Evolutionary conservation across 139 green algal species (phyloP).

Genomic region (Micromonas commoda): DNA sequence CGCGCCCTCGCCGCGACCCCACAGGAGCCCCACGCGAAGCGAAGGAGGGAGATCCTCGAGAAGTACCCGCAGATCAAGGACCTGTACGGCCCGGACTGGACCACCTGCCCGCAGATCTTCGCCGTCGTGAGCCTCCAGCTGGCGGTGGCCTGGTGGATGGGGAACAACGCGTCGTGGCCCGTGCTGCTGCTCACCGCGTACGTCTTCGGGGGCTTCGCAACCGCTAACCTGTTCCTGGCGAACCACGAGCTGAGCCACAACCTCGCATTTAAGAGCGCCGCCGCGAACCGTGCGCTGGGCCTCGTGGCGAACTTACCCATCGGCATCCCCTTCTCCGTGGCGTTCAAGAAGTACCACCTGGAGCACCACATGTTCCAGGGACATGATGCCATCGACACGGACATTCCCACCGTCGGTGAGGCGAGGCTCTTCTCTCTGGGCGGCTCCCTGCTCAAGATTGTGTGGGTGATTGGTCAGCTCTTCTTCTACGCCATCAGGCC

Average conservation of each 20-base stretch:
- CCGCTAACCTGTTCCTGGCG: constrained; percentile 61
- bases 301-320: constrained; percentile 55
- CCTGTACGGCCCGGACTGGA: constrained; percentile 58
- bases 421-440: constrained; percentile 16
- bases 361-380: constrained; percentile 62
- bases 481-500: constrained; percentile 57
- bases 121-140: constrained; percentile 48
- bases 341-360: constrained; percentile 69
- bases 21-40: constrained; percentile 52
- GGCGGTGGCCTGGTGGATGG: constrained; percentile 44
- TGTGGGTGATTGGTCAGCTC: constrained; percentile 46
- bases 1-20: background rate
- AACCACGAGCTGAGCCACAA: constrained; percentile 67
- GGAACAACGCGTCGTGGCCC: constrained; percentile 41
- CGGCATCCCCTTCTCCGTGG: constrained; percentile 52
- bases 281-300: constrained; percentile 49
- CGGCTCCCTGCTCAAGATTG: constrained; percentile 29
- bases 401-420: constrained; percentile 52
- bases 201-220: constrained; percentile 48
- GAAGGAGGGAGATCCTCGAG: constrained; percentile 49
- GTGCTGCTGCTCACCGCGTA: constrained; percentile 45
- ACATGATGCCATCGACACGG: constrained; percentile 56
- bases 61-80: constrained; percentile 55
- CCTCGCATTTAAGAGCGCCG: constrained; percentile 46
- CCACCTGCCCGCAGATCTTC: constrained; percentile 46